phyloP scores from a whole-genome alignment of 176 grass and related monocot genomes.

The Pharus latifolius region DNA sequence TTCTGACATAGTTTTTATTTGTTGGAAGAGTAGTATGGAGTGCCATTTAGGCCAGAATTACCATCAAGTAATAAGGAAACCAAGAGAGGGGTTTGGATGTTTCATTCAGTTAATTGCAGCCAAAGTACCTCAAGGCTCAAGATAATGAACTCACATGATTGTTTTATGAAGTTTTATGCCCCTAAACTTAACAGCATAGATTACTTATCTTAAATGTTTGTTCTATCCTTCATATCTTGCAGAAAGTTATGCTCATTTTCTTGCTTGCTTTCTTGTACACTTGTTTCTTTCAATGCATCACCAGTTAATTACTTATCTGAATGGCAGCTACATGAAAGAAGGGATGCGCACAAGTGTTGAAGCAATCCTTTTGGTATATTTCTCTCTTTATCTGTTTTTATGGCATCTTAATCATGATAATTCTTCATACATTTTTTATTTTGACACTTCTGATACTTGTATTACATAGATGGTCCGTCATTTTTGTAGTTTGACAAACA shows the following conservation, averaged over 20 bases:
- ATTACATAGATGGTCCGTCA: not conserved
- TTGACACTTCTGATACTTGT: not conserved
- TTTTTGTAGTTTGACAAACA: not conserved
- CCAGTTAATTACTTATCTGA: slow-evolving; percentile 1
- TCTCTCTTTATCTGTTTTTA: not conserved
- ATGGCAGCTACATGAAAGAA: slow-evolving; percentile 97
- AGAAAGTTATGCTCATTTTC: not conserved
- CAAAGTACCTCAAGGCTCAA: not conserved
- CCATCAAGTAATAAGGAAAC: not conserved
- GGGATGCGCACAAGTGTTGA: slow-evolving; percentile 98
- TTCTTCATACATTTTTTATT: not conserved
- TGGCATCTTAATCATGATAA: not conserved
- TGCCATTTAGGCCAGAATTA: not conserved
- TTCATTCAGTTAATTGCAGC: not conserved
- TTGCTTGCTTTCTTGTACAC: not conserved
- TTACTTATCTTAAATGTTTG: not conserved
- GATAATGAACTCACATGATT: not conserved
- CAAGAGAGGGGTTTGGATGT: not conserved
- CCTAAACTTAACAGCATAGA: not conserved
- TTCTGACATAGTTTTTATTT: not conserved
- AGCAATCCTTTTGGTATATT: slow-evolving; percentile 74
- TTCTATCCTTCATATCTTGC: not conserved
- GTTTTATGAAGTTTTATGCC: not conserved
- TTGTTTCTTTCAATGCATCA: not conserved
- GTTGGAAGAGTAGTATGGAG: not conserved